Conservation (phyloP, 2,329 filamentous ascomycete genomes). For the Bimuria novae-zelandiae region DNA sequence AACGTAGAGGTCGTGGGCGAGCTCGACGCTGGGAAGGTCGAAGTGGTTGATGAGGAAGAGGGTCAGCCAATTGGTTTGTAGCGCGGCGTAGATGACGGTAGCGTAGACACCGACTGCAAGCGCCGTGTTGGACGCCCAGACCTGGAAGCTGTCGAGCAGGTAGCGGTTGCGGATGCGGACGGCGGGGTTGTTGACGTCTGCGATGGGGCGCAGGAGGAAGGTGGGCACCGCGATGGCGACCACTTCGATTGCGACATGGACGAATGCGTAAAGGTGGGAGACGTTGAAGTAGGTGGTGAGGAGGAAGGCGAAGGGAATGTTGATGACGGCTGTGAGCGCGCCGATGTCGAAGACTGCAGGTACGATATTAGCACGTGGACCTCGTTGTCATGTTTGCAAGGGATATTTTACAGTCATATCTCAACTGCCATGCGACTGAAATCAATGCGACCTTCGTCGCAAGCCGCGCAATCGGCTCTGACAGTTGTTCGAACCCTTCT, state of each 20-base stretch:
- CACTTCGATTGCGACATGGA: constrained; percentile 70
- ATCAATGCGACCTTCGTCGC: constrained; percentile 68
- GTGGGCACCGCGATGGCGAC: constrained; percentile 74
- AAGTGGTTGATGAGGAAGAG: constrained; percentile 76
- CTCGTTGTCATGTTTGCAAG: background rate
- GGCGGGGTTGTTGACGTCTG: constrained; percentile 64
- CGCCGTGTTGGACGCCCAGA: constrained; percentile 63
- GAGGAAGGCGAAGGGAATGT: constrained; percentile 77
- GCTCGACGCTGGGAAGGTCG: constrained; percentile 68
- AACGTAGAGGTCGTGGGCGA: constrained; percentile 67
- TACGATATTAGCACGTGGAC: constrained; percentile 4
- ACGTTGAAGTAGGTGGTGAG: constrained; percentile 78
- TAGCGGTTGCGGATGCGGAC: constrained; percentile 49
- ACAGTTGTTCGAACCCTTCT: constrained; percentile 59
- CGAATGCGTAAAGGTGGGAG: constrained; percentile 62
- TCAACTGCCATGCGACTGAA: constrained; percentile 71
- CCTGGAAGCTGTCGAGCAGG: constrained; percentile 45
- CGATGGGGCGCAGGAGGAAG: constrained; percentile 70
- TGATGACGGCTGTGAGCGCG: constrained; percentile 63
- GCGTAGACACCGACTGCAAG: constrained; percentile 76
- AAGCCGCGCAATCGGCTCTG: constrained; percentile 61
- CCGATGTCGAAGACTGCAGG: constrained; percentile 47
- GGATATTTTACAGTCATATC: constrained; percentile 68
- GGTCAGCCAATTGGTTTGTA: constrained; percentile 69
- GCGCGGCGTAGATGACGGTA: constrained; percentile 70